Evolutionary conservation across 1,284 basidiomycete species (phyloP).

Genomic region (Sporisorium graminicola): DNA sequence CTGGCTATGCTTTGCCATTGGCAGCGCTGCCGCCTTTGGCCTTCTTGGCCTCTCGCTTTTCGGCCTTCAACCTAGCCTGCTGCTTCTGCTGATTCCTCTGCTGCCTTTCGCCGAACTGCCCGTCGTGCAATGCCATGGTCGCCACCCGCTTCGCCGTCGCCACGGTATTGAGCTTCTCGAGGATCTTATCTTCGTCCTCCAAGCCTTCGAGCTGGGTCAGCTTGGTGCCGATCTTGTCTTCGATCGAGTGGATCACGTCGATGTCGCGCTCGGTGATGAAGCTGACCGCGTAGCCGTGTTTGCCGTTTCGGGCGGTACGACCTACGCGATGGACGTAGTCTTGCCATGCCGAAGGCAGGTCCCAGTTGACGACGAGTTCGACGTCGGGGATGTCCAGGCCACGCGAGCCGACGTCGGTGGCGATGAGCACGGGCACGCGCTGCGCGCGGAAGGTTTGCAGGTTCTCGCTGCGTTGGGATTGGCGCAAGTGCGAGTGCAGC

Average conservation of each 20-base stretch:
- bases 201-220: conserved; percentile 57
- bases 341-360: conserved; percentile 78
- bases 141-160: conserved; percentile 92
- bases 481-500: conserved; percentile 91
- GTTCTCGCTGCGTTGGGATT: conserved; percentile 86
- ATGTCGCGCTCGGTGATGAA: conserved; percentile 96
- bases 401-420: conserved; percentile 69
- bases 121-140: conserved; percentile 87
- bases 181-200: conserved; percentile 80
- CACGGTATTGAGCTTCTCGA: conserved; percentile 88
- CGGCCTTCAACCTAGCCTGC: conserved; percentile 33
- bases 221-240: conserved; percentile 81
- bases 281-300: conserved; percentile 88
- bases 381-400: conserved; percentile 75
- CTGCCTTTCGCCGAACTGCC: conserved; percentile 89
- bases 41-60: conserved; percentile 29
- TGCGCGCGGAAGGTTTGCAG: conserved; percentile 87
- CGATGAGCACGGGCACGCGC: conserved; percentile 62
- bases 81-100: conserved; percentile 80
- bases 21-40: not conserved
- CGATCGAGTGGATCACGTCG: conserved; percentile 84
- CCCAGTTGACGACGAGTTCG: conserved; percentile 96
- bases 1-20: not conserved
- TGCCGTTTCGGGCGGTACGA: conserved; percentile 92
- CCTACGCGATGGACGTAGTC: conserved; percentile 77